Conservation (phyloP, 2,329 filamentous ascomycete genomes). For the Fusarium sp. region DNA sequence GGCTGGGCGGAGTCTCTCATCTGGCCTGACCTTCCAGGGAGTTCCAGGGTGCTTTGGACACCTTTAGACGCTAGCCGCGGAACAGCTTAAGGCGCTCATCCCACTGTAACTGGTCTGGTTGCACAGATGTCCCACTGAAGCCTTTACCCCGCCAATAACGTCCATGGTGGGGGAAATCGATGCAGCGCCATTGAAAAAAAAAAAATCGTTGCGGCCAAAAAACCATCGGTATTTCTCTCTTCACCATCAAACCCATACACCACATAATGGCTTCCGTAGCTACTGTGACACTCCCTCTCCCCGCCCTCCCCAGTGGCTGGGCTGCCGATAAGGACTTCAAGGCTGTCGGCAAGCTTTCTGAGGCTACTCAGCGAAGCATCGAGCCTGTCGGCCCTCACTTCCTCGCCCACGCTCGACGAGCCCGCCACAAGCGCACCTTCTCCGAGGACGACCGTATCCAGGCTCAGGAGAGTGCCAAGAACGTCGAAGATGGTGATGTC, state of each 20-base stretch:
- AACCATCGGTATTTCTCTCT: slow-evolving; percentile 28
- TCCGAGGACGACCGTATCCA: slow-evolving; percentile 98
- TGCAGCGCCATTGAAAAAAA: slow-evolving; percentile 33
- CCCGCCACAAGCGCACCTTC: slow-evolving; percentile 96
- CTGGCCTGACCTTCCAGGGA: background rate
- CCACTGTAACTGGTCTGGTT: slow-evolving; percentile 8
- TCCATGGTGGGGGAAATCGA: slow-evolving; percentile 39
- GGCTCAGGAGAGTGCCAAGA: slow-evolving; percentile 94
- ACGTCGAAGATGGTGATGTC: slow-evolving; percentile 89
- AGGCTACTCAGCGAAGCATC: slow-evolving; percentile 84
- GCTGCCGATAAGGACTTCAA: slow-evolving; percentile 92
- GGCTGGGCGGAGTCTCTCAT: background rate
- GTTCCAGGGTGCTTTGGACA: background rate
- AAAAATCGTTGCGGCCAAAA: slow-evolving; percentile 29
- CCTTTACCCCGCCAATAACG: slow-evolving; percentile 42
- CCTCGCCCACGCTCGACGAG: slow-evolving; percentile 94
- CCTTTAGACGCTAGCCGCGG: background rate
- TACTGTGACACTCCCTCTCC: slow-evolving; percentile 74
- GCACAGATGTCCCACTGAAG: slow-evolving; percentile 9
- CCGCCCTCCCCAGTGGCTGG: slow-evolving; percentile 83
- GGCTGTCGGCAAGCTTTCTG: slow-evolving; percentile 78
- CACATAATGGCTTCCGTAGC: slow-evolving; percentile 71
- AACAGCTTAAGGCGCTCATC: background rate
- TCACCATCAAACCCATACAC: slow-evolving; percentile 37
- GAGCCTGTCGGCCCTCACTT: slow-evolving; percentile 98